Evolutionary conservation across 495 filamentous ascomycete species (phyloP).

Genomic region (Durotheca rogersii): DNA sequence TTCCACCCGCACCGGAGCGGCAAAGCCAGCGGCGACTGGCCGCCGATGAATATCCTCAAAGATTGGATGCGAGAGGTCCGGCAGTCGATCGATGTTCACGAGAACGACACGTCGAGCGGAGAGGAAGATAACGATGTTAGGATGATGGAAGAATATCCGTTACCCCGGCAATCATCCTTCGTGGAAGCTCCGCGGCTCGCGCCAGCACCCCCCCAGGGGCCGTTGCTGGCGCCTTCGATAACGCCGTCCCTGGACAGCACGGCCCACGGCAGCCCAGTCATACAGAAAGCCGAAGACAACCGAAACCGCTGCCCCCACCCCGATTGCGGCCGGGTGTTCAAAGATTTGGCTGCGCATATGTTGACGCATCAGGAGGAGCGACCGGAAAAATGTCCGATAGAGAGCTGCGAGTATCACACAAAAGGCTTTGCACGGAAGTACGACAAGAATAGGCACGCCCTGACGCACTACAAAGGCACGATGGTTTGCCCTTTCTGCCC

Average conservation of each 20-base stretch:
- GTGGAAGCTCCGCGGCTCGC: conserved; percentile 45
- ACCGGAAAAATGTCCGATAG: conserved; percentile 95
- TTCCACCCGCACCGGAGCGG: conserved; percentile 78
- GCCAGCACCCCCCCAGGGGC: conserved; percentile 41
- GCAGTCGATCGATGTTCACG: conserved; percentile 49
- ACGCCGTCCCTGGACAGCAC: conserved; percentile 35
- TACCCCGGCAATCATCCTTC: conserved; percentile 43
- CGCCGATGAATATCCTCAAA: conserved; percentile 81
- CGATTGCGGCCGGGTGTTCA: conserved; percentile 85
- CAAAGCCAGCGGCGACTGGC: conserved; percentile 82
- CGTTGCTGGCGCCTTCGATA: conserved; percentile 33
- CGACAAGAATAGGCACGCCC: conserved; percentile 94
- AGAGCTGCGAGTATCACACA: conserved; percentile 90
- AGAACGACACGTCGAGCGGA: conserved; percentile 48
- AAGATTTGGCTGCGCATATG: conserved; percentile 94
- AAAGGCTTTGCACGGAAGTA: conserved; percentile 98
- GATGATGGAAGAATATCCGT: conserved; percentile 41
- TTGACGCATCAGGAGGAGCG: conserved; percentile 92
- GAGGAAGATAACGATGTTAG: conserved; percentile 50
- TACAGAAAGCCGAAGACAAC: conserved; percentile 36
- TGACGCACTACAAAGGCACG: conserved; percentile 98
- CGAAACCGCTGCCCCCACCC: conserved; percentile 68
- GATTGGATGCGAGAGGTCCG: conserved; percentile 80
- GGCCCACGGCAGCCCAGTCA: conserved; percentile 33
- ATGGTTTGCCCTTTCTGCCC: conserved; percentile 99